Evolutionary conservation across 805 yeast genomes (phyloP), one percentile per base, ranked within the genome.

Genomic region (Sungouiella thailandica): DNA sequence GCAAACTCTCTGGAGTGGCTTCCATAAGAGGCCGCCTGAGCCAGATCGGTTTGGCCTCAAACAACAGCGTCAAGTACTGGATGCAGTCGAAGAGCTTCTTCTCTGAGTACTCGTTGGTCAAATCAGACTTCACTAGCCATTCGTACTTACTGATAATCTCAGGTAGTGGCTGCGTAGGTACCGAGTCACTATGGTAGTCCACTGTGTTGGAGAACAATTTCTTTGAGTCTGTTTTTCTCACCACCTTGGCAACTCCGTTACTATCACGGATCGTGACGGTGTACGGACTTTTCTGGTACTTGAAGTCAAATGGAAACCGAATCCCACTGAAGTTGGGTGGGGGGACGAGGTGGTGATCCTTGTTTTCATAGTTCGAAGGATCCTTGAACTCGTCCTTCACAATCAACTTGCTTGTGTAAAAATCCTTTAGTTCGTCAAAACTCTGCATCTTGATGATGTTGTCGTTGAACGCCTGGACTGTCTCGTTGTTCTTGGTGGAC

Each of bases 261-360:
- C 77, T 74, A 42, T 64, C 70, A 25, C 75, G 67, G 47, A 40
- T 70, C 57, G 49, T 76, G 58, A 60, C 55, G 23, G 66, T 66
- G 37, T 63, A 53, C 2, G 89, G 80, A 46, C 85, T 89, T 42
- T 83, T 83, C 36, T 77, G 80, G 55, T 81, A 93, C 37, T 74
- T 75, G 58, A 87, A 90, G 44, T 77, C 74, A 48, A 76, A 82
- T 3, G 97, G 96, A 34, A 83, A 75, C 23, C 79, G 72, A 10
- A 81, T 76, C 27, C 82, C 76, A 1, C 95, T 80, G 43, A 87
- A 83, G 33, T 84, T 60, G 2, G 96, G 88, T 4, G 96, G 94
- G 0, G 97, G 96, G 2, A 94, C 82, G 11, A 89, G 50, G 39
- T 82, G 80, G 36, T 75, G 70, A 35, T 73, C 68, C 25, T 50